Percentiles rank a stretch among this genome's conserved stretches.
Evolutionary conservation across 192 early-diverging fungal species (phyloP).

Genomic region (Paraglomus brasilianum): DNA sequence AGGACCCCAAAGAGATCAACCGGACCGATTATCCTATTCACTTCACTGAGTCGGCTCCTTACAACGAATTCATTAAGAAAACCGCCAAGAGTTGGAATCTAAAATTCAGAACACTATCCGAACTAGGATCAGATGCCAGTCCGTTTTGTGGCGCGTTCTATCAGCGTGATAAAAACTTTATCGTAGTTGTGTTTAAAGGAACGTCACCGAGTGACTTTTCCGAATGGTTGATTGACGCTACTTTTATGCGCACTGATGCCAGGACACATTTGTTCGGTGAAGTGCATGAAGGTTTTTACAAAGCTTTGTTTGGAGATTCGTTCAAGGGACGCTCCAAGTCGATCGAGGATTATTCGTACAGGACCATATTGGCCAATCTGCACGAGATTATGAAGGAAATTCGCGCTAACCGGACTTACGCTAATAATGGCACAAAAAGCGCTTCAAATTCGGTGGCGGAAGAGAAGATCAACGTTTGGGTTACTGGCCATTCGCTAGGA

Average conservation of each 20-base stretch:
- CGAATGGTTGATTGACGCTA: constrained; percentile 48
- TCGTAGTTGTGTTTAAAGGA: constrained; percentile 50
- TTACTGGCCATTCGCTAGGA: constrained; percentile 45
- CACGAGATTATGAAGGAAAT: constrained; percentile 48
- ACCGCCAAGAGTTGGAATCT: constrained; percentile 34
- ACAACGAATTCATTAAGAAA: constrained; percentile 38
- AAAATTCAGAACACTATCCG: constrained; percentile 44
- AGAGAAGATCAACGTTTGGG: constrained; percentile 38
- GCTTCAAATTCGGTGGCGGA: not conserved
- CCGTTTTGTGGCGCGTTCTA: constrained; percentile 51
- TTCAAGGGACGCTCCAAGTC: constrained; percentile 2
- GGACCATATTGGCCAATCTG: not conserved
- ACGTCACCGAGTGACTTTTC: constrained; percentile 51
- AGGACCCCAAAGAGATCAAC: constrained; percentile 30
- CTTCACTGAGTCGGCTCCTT: constrained; percentile 33
- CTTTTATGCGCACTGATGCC: constrained; percentile 50
- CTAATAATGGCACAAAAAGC: no score
- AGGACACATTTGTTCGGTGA: constrained; percentile 48
- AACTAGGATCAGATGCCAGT: constrained; percentile 49
- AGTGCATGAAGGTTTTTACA: constrained; percentile 56
- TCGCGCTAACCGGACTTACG: no score
- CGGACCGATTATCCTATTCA: not conserved
- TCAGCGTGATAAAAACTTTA: constrained; percentile 42
- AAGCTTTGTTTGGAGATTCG: constrained; percentile 39
- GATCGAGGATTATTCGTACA: not conserved